phyloP scores from a whole-genome alignment of 2,329 filamentous ascomycete genomes.

The Purpureocillium lavendulum region DNA sequence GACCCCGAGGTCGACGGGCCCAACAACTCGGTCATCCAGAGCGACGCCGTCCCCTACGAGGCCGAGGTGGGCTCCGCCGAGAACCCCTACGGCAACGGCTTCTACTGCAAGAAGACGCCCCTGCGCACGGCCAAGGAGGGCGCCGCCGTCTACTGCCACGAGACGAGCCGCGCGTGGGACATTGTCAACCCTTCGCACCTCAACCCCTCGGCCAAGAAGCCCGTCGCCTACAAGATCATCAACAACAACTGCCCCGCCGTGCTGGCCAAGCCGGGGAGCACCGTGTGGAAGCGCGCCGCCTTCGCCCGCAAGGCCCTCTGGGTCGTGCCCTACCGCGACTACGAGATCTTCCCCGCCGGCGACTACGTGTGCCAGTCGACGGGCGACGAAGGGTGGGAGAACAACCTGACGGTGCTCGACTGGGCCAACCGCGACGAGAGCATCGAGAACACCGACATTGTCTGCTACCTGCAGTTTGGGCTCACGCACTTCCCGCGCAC shows the following conservation, averaged over 20 bases:
- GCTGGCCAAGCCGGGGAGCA: conserved; percentile 29
- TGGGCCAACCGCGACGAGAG: conserved; percentile 41
- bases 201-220: conserved; percentile 31
- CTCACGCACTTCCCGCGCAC: conserved; percentile 54
- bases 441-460: conserved; percentile 40
- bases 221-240: conserved; percentile 38
- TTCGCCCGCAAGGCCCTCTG: conserved; percentile 34
- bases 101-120: conserved; percentile 34
- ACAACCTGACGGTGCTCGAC: conserved; percentile 25
- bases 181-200: conserved; percentile 33
- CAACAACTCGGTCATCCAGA: conserved; percentile 58
- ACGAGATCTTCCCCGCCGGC: conserved; percentile 33
- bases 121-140: conserved; percentile 14
- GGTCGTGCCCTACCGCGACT: conserved; percentile 32
- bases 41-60: conserved; percentile 54
- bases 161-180: conserved; percentile 17
- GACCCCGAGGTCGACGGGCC: conserved; percentile 58
- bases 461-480: conserved; percentile 42
- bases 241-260: conserved; percentile 38
- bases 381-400: conserved; percentile 18
- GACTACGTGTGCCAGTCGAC: conserved; percentile 37
- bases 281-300: conserved; percentile 28
- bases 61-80: conserved; percentile 57
- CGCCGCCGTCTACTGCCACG: conserved; percentile 14
- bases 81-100: conserved; percentile 69